Evolutionary conservation across 2,329 filamentous ascomycete species (phyloP).

Genomic region (Claviceps sp.): DNA sequence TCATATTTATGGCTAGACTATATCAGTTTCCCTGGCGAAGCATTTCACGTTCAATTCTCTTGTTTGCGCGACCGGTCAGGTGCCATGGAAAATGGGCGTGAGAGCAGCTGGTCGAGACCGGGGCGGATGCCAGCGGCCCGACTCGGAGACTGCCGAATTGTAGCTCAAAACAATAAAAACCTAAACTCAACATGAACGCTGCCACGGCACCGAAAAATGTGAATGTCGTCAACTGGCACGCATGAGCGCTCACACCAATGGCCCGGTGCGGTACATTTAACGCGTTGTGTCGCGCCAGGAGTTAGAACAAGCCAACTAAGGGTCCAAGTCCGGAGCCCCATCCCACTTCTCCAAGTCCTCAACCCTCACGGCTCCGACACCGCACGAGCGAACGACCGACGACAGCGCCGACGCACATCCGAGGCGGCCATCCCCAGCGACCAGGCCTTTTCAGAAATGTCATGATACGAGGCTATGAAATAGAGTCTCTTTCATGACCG

Average conservation of each 20-base stretch:
- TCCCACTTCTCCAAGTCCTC: slow-evolving; percentile 1
- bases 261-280: not conserved
- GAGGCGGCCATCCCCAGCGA: not conserved
- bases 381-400: not conserved
- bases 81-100: not conserved
- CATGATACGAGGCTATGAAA: not conserved
- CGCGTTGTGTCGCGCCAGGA: not conserved
- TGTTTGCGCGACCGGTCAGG: not conserved
- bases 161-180: not conserved
- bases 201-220: not conserved
- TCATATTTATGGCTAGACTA: slow-evolving; percentile 20
- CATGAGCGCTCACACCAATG: not conserved
- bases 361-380: not conserved
- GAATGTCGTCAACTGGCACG: too few species aligned
- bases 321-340: slow-evolving; percentile 2
- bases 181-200: not conserved
- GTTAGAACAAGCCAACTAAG: not conserved
- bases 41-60: not conserved
- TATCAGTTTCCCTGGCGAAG: slow-evolving; percentile 13
- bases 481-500: slow-evolving; percentile 17
- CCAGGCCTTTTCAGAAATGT: slow-evolving; percentile 3
- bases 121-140: not conserved
- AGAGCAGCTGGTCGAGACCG: not conserved
- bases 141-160: not conserved
- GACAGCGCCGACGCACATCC: not conserved